phyloP scores from a whole-genome alignment of 2,329 filamentous ascomycete genomes.

The Cytospora piceicola region DNA sequence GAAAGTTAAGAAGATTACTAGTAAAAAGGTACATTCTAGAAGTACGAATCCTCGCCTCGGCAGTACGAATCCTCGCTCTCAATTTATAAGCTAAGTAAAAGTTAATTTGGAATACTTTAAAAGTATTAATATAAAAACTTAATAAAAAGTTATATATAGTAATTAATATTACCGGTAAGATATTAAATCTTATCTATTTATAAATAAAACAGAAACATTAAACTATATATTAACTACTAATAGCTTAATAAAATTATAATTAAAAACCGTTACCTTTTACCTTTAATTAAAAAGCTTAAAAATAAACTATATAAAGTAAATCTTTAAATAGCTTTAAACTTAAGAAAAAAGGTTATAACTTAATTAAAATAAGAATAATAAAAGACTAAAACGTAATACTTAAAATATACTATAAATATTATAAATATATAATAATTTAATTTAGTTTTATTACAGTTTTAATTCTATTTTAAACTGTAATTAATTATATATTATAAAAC shows the following conservation, averaged over 20 bases:
- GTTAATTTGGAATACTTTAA: constrained; percentile 8
- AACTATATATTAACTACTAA: constrained; percentile 10
- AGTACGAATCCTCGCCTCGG: too few relatives aligned
- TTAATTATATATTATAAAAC: constrained; percentile 13
- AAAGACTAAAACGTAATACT: constrained; percentile 5
- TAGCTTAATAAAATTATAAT: constrained; percentile 21
- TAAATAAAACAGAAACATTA: neutral
- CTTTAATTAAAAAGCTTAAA: too few relatives aligned
- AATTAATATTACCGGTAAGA: constrained; percentile 18
- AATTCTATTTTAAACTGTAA: constrained; percentile 13
- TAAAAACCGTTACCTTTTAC: too few relatives aligned
- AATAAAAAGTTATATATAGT: constrained; percentile 17
- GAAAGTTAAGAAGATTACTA: neutral
- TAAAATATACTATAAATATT: too few relatives aligned
- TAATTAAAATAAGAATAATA: constrained; percentile 5
- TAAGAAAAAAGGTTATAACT: neutral
- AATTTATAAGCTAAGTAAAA: constrained; percentile 19
- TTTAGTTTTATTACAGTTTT: constrained; percentile 3
- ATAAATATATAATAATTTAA: constrained; percentile 5
- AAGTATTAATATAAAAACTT: constrained; percentile 24
- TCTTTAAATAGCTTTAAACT: neutral
- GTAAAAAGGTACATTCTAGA: too few relatives aligned
- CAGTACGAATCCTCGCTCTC: too few relatives aligned
- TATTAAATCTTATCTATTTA: constrained; percentile 19
- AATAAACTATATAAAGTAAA: too few relatives aligned